Base-by-base conservation (phyloP, 1,139 yeast genomes). In the Scheffersomyces insectosa region DNA sequence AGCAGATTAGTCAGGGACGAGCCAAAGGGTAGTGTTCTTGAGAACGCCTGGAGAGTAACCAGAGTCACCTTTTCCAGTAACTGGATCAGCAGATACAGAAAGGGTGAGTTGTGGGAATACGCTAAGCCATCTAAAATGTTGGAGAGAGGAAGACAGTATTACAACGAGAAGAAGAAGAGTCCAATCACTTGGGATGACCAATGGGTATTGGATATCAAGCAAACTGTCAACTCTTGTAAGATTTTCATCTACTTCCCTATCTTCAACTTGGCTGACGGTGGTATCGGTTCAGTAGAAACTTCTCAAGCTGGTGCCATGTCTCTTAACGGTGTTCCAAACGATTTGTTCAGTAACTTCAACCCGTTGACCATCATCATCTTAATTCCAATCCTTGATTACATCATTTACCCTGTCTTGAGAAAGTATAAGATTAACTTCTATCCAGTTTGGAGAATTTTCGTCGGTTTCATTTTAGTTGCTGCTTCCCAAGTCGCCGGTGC, bases 271-370 rank as follows among this genome's bases (percentile, higher is more conserved):
- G 77, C 80, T 52, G 88, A 84, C 62, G 80, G 80, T 56, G 88
- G 87, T 60, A 72, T 83, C 63, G 82, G 85, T 39, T 71, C 80
- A 44, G 73, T 81, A 42, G 82, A 81, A 60, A 81, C 79, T 45
- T 80, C 83, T 7, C 86, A 82, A 57, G 83, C 88, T 37, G 84
- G 83, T 43, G 75, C 85, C 28, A 80, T 84, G 86, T 68, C 77
- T 28, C 72, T 82, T 28, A 72, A 81, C 41, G 88, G 88, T 43
- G 79, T 84, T 49, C 90, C 90, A 50, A 84, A 84, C 56, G 90
- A 83, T 69, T 72, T 84, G 57, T 78, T 83, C 61, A 79, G 75
- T 60, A 83, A 82, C 51, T 80, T 85, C 62, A 84, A 84, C 58
- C 85, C 89, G 29, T 69, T 85, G 51, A 79, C 88, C 15, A 80